These are phyloP conservation scores for Fusarium verrucosum DNA, from an alignment of 2,329 filamentous ascomycete species.

Conservation along the genomic window DNA sequence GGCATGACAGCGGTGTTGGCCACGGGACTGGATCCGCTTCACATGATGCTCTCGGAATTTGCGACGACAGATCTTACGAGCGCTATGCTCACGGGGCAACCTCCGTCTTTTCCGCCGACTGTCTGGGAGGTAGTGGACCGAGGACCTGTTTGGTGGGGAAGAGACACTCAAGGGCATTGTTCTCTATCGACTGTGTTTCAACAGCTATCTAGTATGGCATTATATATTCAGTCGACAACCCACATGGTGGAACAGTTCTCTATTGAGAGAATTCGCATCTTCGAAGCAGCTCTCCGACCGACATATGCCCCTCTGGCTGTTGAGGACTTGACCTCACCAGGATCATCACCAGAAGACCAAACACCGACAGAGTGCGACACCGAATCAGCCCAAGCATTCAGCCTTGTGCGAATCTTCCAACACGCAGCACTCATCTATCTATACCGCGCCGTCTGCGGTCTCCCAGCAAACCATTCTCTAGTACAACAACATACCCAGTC, in stretches of 20 bases:
- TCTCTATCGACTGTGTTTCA: constrained; percentile 50
- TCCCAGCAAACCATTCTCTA: constrained; percentile 50
- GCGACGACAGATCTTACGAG: constrained; percentile 55
- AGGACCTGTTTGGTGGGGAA: constrained; percentile 55
- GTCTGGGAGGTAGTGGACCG: constrained; percentile 53
- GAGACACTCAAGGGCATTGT: constrained; percentile 48
- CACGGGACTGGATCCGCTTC: constrained; percentile 44
- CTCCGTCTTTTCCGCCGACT: constrained; percentile 50
- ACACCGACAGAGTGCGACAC: constrained; percentile 31
- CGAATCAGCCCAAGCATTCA: constrained; percentile 48
- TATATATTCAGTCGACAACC: constrained; percentile 40
- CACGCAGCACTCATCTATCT: constrained; percentile 55
- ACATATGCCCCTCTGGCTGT: constrained; percentile 41
- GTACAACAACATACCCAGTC: constrained; percentile 53
- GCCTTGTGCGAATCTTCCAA: constrained; percentile 53
- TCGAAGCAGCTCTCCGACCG: constrained; percentile 43
- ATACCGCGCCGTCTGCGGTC: constrained; percentile 54
- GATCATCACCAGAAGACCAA: neutral
- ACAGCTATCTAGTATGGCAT: constrained; percentile 45
- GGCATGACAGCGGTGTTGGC: constrained; percentile 41
- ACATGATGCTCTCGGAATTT: constrained; percentile 56
- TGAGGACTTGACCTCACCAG: constrained; percentile 34
- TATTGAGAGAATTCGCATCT: constrained; percentile 43
- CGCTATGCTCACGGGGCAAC: constrained; percentile 51
- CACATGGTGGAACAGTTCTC: constrained; percentile 39